phyloP scores from a whole-genome alignment of 169 alveolate genomes.

The Miamiensis avidus region DNA sequence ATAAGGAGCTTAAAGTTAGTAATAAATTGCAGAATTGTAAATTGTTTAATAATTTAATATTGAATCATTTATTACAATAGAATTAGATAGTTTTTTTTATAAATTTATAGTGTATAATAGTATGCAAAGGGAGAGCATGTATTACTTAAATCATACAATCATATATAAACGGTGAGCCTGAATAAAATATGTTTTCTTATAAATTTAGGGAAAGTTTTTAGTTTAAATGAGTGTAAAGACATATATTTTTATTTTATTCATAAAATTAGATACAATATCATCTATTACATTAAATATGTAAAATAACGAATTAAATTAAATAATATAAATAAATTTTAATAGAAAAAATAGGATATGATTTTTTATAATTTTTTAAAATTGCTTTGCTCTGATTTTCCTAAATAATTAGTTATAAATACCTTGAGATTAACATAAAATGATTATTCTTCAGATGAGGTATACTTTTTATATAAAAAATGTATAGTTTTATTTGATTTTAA shows the following conservation, averaged over 20 bases:
- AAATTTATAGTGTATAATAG: constrained; percentile 3
- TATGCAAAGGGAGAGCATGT: constrained; percentile 31
- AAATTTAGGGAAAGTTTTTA: constrained; percentile 25
- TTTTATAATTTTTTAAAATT: constrained; percentile 12
- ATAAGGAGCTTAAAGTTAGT: neutral
- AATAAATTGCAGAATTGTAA: constrained; percentile 16
- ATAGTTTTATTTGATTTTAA: neutral
- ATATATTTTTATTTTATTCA: neutral
- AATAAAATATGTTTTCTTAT: constrained; percentile 24
- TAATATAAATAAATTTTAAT: neutral
- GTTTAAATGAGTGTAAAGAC: neutral
- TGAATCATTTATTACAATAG: neutral
- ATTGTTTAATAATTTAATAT: too few relatives aligned
- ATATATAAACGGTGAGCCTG: constrained; percentile 1
- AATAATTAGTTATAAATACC: constrained; percentile 13
- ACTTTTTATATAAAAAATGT: too few relatives aligned
- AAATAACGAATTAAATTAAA: neutral
- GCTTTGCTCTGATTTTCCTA: constrained; percentile 23
- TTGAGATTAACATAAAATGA: constrained; percentile 17
- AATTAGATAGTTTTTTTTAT: neutral
- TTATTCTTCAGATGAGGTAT: constrained; percentile 24
- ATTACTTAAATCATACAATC: constrained; percentile 13
- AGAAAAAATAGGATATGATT: constrained; percentile 26
- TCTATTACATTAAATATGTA: too few relatives aligned
- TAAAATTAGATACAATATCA: too few relatives aligned